Base-by-base conservation (phyloP, 2,329 filamentous ascomycete genomes). In the Zymoseptoria pseudotritici region DNA sequence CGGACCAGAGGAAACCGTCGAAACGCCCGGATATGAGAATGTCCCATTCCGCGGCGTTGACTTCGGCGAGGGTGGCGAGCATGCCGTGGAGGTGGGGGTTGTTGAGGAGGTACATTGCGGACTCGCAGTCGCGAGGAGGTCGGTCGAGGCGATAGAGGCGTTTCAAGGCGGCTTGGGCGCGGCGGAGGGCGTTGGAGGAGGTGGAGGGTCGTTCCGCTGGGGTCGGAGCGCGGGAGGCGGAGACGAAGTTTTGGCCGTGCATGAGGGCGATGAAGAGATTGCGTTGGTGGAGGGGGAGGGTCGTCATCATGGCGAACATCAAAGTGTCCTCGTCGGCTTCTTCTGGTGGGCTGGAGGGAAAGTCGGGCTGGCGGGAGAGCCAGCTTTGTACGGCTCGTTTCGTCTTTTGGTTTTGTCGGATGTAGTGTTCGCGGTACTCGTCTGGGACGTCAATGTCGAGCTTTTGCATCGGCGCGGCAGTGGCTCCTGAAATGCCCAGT, bases 311-410 rank as follows among this genome's bases (percentile, higher is more conserved):
- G 57, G 93, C 92, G 76, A 97, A 97, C 2, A 89, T 88, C 42
- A 97, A 78, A 0, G 93, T 97, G 75, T 97, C 93, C 63, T 97
- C 92, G 69, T 97, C 93, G 5, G 96, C 88, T 60, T 96, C 93
- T 62, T 92, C 87, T 0, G 91, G 91, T 1, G 90, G 87, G 56
- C 87, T 88, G 1, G 84, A 84, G 1, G 87, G 83, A 17, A 85
- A 83, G 62, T 91, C 88, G 31, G 87, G 86, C 67, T 93, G 93
- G 61, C 85, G 88, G 42, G 83, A 87, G 63, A 97, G 84, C 93
- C 93, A 97, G 69, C 84, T 88, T 73, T 97, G 91, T 1, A 97
- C 93, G 0, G 89, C 88, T n/a, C 87, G 85, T 70, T 92, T 90
- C 19, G 93, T 95, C 77, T 96, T 96, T 73, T 91, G 91, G 6